These are phyloP conservation scores for Leccinum subgranulosum DNA, from an alignment of 768 basidiomycete species.

Conservation along the genomic window DNA sequence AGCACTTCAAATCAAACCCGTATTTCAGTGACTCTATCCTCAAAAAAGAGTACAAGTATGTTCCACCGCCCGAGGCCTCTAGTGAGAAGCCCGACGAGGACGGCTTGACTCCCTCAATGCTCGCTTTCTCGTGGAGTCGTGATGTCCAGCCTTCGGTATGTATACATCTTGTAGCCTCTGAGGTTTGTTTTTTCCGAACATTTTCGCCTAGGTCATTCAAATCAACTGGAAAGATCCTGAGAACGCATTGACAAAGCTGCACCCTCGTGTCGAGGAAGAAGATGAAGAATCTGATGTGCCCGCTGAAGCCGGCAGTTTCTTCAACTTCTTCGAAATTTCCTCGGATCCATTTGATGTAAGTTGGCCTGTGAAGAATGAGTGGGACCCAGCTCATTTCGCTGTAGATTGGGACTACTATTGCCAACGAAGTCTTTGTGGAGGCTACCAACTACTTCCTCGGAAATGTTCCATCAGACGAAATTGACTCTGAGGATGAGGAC, in stretches of 20 bases:
- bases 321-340: conserved; percentile 78
- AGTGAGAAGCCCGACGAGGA: conserved; percentile 63
- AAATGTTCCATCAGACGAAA: conserved; percentile 52
- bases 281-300: conserved; percentile 53
- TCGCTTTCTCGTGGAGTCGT: conserved; percentile 78
- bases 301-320: conserved; percentile 77
- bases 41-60: conserved; percentile 80
- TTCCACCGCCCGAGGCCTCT: conserved; percentile 49
- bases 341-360: conserved; percentile 68
- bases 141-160: conserved; percentile 67
- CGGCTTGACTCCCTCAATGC: conserved; percentile 74
- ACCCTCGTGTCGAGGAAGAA: conserved; percentile 63
- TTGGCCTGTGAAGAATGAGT: conserved; percentile 3
- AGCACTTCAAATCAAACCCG: conserved; percentile 87
- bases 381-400: conserved; percentile 4
- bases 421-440: conserved; percentile 76
- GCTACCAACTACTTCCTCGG: conserved; percentile 83
- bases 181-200: background rate
- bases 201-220: conserved; percentile 48
- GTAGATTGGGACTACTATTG: conserved; percentile 70
- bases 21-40: conserved; percentile 74
- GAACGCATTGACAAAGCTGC: conserved; percentile 74
- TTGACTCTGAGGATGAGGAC: conserved; percentile 64
- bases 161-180: background rate
- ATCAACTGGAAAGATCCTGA: conserved; percentile 81